These are phyloP conservation scores for Vitellaria paradoxa DNA, from an alignment of 179 eudicot genomes.

Conservation along the genomic window DNA sequence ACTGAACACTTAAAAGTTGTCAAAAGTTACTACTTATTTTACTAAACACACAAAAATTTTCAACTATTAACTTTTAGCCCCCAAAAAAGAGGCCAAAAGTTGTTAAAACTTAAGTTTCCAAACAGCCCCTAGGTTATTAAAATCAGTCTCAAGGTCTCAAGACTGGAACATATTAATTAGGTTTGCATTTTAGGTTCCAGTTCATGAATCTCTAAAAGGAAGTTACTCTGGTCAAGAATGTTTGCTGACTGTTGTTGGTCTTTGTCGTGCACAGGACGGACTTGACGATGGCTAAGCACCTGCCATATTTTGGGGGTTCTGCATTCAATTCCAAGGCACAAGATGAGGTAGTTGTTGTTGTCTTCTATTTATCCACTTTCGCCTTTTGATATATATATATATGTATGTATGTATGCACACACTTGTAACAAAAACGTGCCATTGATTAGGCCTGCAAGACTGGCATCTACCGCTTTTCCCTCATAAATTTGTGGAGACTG, in stretches of 20 bases:
- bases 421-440: too few relatives aligned
- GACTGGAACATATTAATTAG: not conserved
- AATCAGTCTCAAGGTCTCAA: too few relatives aligned
- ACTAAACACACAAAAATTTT: too few relatives aligned
- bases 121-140: too few relatives aligned
- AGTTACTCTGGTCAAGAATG: not conserved
- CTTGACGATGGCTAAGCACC: not conserved
- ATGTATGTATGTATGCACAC: too few relatives aligned
- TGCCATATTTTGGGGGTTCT: not conserved
- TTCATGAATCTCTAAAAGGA: not conserved
- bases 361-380: too few relatives aligned
- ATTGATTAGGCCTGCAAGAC: slow-evolving; percentile 9
- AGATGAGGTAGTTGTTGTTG: not conserved
- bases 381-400: not conserved
- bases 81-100: too few relatives aligned
- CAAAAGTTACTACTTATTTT: too few relatives aligned
- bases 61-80: too few relatives aligned
- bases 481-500: not conserved
- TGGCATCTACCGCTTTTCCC: not conserved
- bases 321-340: not conserved
- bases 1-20: too few relatives aligned
- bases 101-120: too few relatives aligned
- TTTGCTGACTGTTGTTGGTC: not conserved
- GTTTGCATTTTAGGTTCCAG: not conserved
- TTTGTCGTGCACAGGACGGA: not conserved